Conservation (phyloP, 129 eudicot genomes). For the Scalesia atractyloides region DNA sequence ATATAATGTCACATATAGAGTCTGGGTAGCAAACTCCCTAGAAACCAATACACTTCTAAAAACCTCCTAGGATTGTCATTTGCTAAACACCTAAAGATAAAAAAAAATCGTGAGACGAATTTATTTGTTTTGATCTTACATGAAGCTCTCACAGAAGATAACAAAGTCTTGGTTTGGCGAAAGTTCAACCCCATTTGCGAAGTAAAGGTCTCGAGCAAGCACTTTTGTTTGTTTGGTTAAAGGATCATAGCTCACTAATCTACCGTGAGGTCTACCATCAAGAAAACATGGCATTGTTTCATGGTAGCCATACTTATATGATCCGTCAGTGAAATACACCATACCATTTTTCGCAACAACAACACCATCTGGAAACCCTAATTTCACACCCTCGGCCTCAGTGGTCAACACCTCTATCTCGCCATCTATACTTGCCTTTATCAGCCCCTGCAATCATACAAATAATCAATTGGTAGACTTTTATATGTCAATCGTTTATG, state of each 20-base stretch:
- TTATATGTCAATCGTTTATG: too few relatives aligned
- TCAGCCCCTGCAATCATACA: constrained; percentile 22
- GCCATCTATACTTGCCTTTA: constrained; percentile 26
- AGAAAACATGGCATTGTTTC: not conserved
- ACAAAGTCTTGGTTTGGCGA: constrained; percentile 63
- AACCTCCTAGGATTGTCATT: too few relatives aligned
- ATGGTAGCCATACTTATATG: constrained; percentile 9
- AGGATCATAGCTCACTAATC: constrained; percentile 72
- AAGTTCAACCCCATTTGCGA: constrained; percentile 75
- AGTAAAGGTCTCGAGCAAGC: constrained; percentile 59
- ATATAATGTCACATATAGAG: too few relatives aligned
- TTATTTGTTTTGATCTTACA: constrained; percentile 33
- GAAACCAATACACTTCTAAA: too few relatives aligned
- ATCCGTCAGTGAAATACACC: constrained; percentile 25
- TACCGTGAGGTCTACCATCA: constrained; percentile 60
- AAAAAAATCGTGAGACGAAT: not conserved
- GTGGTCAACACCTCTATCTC: constrained; percentile 19
- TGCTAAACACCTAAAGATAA: too few relatives aligned
- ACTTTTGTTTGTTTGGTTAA: constrained; percentile 54
- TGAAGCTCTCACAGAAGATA: constrained; percentile 68
- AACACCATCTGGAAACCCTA: constrained; percentile 22
- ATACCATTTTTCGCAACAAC: constrained; percentile 25
- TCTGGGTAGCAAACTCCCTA: too few relatives aligned
- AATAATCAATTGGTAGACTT: too few relatives aligned
- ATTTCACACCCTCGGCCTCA: constrained; percentile 27